phyloP scores from a whole-genome alignment of 208 protist species.

The Angomonas deanei region DNA sequence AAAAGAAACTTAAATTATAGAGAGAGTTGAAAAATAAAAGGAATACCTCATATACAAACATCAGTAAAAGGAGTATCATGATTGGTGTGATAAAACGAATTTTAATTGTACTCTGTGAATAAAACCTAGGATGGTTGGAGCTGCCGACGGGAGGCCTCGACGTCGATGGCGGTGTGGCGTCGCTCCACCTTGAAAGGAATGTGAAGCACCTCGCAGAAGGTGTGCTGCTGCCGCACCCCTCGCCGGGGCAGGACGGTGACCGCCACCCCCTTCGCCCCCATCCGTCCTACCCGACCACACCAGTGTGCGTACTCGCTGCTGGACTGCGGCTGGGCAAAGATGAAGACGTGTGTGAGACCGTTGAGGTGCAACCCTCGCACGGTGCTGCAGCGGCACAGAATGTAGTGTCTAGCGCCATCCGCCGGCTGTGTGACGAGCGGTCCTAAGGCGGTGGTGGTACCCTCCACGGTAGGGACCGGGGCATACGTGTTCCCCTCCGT shows the following conservation, averaged over 20 bases:
- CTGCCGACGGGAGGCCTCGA: slow-evolving; percentile 39
- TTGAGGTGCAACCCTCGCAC: slow-evolving; percentile 74
- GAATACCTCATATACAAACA: no score
- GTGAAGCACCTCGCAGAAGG: slow-evolving; percentile 58
- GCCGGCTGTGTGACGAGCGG: not conserved
- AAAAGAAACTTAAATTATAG: not conserved
- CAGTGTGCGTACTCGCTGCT: slow-evolving; percentile 81
- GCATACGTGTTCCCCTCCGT: not conserved
- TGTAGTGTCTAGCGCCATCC: slow-evolving; percentile 22
- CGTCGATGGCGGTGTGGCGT: slow-evolving; percentile 46
- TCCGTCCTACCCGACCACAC: slow-evolving; percentile 79
- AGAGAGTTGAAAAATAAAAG: not conserved
- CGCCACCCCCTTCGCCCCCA: slow-evolving; percentile 50
- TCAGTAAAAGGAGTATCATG: no score
- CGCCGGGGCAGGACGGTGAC: slow-evolving; percentile 54
- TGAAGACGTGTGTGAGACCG: slow-evolving; percentile 69
- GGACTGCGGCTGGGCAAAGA: slow-evolving; percentile 46
- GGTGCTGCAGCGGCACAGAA: slow-evolving; percentile 30
- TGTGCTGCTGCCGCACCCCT: slow-evolving; percentile 42
- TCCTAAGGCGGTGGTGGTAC: no score
- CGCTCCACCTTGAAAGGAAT: slow-evolving; percentile 49
- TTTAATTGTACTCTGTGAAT: slow-evolving; percentile 1
- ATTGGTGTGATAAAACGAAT: not conserved
- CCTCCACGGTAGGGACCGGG: not conserved
- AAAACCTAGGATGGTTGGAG: slow-evolving; percentile 17